Conservation (phyloP, 176 grass and related monocot genomes). For the Zoysia pacifica region DNA sequence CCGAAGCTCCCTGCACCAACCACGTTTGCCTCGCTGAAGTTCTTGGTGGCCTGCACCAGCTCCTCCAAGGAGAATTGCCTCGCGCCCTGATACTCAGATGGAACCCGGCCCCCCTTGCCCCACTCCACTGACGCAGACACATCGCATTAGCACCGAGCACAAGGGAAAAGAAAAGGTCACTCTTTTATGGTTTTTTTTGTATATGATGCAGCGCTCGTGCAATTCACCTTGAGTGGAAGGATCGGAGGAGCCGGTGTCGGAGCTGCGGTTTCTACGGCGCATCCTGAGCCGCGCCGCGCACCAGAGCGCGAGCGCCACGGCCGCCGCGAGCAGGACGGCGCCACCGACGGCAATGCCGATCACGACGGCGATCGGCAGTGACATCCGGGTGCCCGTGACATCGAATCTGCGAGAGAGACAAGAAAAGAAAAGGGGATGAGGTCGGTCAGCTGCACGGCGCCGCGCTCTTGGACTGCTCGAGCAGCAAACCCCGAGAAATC, state of each 20-base stretch:
- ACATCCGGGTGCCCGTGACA: constrained; percentile 87
- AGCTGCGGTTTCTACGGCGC: constrained; percentile 58
- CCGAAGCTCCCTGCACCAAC: constrained; percentile 85
- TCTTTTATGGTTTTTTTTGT: no score
- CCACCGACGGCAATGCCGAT: constrained; percentile 69
- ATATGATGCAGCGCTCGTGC: not conserved
- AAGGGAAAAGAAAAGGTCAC: no score
- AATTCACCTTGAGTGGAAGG: constrained; percentile 75
- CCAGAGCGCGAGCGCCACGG: constrained; percentile 49
- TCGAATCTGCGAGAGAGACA: constrained; percentile 55
- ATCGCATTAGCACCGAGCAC: not conserved
- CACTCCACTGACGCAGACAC: constrained; percentile 74
- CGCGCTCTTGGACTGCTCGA: constrained; percentile 7
- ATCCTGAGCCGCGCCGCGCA: constrained; percentile 45
- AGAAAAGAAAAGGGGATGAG: not conserved
- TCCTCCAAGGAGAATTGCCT: constrained; percentile 79
- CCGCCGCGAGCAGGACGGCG: constrained; percentile 40
- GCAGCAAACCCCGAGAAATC: constrained; percentile 18
- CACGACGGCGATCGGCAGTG: constrained; percentile 64
- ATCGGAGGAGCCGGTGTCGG: constrained; percentile 88
- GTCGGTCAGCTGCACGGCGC: not conserved
- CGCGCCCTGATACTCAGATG: constrained; percentile 42
- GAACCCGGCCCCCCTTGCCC: constrained; percentile 53
- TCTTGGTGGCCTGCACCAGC: constrained; percentile 77
- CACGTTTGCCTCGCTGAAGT: constrained; percentile 72